These are phyloP conservation scores for Tagetes erecta DNA, from an alignment of 129 eudicot species.

Conservation along the genomic window DNA sequence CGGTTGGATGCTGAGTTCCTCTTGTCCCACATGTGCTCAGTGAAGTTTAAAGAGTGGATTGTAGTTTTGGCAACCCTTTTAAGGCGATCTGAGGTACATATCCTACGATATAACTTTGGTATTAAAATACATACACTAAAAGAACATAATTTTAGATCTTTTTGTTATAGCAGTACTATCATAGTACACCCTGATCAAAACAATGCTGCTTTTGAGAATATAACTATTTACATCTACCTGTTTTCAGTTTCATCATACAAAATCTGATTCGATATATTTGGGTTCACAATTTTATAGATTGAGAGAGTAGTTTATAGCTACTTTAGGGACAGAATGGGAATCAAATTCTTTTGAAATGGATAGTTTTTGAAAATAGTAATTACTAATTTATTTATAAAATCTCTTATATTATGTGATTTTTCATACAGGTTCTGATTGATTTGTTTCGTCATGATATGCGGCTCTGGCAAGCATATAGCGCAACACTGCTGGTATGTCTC, in stretches of 20 bases:
- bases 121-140: background rate
- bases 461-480: slow-evolving; percentile 83
- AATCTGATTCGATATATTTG: background rate
- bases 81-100: slow-evolving; percentile 88
- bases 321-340: background rate
- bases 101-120: background rate
- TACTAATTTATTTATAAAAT: background rate
- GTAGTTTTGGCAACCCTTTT: slow-evolving; percentile 96
- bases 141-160: background rate
- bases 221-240: background rate
- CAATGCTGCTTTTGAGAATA: background rate
- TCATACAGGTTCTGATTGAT: slow-evolving; percentile 79
- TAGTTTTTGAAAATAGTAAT: slow-evolving; percentile 4
- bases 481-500: slow-evolving; percentile 67
- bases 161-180: background rate
- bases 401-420: background rate
- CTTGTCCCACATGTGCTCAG: slow-evolving; percentile 97
- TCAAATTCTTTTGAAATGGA: background rate
- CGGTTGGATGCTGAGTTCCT: slow-evolving; percentile 99
- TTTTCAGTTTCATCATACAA: slow-evolving; percentile 8
- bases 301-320: background rate
- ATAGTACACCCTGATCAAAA: background rate
- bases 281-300: background rate
- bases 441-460: slow-evolving; percentile 85
- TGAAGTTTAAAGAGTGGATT: slow-evolving; percentile 98